Conservation (phyloP, 306 rosid genomes). For the Rosa persica region DNA sequence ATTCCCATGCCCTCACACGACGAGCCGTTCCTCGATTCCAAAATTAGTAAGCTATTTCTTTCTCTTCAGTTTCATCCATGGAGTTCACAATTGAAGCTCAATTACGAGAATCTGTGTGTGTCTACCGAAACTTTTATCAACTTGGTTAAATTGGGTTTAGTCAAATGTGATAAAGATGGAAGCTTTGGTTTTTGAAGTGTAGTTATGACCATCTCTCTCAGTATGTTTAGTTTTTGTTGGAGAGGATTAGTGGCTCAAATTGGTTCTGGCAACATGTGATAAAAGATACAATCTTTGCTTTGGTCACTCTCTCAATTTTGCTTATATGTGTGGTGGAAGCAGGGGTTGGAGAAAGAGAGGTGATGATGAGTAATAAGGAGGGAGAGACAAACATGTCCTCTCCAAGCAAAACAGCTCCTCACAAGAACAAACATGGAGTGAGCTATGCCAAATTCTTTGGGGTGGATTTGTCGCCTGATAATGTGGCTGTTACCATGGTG, state of each 20-base stretch:
- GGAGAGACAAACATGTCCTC: conserved; percentile 41
- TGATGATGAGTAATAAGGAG: conserved; percentile 35
- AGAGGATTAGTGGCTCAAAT: neutral
- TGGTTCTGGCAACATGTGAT: neutral
- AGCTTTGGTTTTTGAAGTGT: neutral
- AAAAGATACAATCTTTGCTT: conserved; percentile 2
- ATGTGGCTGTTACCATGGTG: conserved; percentile 90
- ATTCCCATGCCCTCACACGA: conserved; percentile 39
- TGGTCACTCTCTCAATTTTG: neutral
- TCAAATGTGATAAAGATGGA: neutral
- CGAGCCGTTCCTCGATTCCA: conserved; percentile 44
- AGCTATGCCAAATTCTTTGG: conserved; percentile 57
- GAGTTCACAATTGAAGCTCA: neutral
- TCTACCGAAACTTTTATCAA: neutral
- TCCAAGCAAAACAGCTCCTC: conserved; percentile 35
- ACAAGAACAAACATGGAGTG: conserved; percentile 42
- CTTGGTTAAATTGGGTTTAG: neutral
- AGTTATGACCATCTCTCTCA: neutral
- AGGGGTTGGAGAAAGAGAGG: conserved; percentile 67
- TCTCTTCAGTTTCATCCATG: neutral
- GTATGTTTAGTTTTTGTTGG: neutral
- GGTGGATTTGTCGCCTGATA: conserved; percentile 84
- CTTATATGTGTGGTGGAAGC: conserved; percentile 18
- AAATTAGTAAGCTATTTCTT: conserved; percentile 34
- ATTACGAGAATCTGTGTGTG: neutral